Evolutionary conservation across 2,329 filamentous ascomycete genomes (phyloP), one percentile per base, ranked within the genome.

Genomic region (Cladosporium sp.): DNA sequence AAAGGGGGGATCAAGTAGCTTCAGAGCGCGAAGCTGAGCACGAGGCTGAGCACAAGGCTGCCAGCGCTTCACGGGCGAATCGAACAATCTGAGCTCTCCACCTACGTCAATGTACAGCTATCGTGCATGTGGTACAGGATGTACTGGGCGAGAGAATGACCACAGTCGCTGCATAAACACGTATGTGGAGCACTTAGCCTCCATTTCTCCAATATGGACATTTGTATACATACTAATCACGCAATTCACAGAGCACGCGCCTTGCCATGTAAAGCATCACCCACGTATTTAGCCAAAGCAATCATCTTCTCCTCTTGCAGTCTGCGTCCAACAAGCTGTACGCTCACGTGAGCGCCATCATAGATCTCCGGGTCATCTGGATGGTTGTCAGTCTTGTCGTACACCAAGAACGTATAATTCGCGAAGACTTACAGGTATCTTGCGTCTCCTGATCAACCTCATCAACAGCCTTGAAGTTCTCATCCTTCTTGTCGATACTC

Each of bases 401-500:
- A 18, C 10, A 47, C n/a, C 41, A 41, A 24, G 24, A 24, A 24
- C 24, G 24, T 24, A 24, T 24, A 24, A 24, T 24, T 24, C 24
- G 24, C 24, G 24, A 24, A 11, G 60, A 75, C 80, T 77, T 72
- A 82, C 80, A 83, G 52, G 72, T 75, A 32, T 78, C 75, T 32
- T 79, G 75, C 34, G 80, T 77, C 64, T 75, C 73, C 67, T 78
- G 74, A 68, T 82, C 82, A 14, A 70, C 71, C 4, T 81, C 79
- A 64, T 77, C 78, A 28, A 80, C 70, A 41, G 74, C 68, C 63
- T 76, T 74, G 69, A 76, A 77, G 18, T 69, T 68, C 60, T 68
- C 66, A 7, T 81, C 76, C 28, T 78, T 72, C 15, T 75, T 70
- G 71, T 88, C 87, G 4, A 87, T 60, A 0, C 62, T 72, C 71